Evolutionary conservation across 305 asterid species (phyloP).

Genomic region (Andrographis paniculata): DNA sequence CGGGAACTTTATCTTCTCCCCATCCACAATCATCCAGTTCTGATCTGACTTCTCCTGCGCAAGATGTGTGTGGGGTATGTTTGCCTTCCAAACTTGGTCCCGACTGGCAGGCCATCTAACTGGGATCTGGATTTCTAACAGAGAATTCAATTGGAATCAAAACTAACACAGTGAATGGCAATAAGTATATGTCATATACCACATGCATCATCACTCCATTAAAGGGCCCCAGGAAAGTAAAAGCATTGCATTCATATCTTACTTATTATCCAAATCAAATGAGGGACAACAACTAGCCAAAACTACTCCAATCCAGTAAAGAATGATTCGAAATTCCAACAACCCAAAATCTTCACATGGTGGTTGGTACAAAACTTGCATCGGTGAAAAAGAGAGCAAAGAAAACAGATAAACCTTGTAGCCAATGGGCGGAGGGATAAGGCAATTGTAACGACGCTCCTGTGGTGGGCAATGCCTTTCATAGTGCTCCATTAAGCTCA

Average conservation of each 20-base stretch:
- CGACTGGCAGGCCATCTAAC: conserved; percentile 89
- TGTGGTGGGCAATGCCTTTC: conserved; percentile 89
- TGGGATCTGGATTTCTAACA: conserved; percentile 87
- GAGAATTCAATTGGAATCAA: conserved; percentile 48
- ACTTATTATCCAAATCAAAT: conserved; percentile 2
- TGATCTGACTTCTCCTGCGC: conserved; percentile 87
- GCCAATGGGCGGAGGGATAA: conserved; percentile 83
- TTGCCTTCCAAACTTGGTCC: conserved; percentile 92
- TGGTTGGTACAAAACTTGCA: background rate
- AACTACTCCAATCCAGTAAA: background rate
- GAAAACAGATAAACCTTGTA: conserved; percentile 60
- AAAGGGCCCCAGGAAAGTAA: background rate
- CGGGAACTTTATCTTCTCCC: conserved; percentile 81
- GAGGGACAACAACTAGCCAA: background rate
- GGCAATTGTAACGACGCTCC: conserved; percentile 75
- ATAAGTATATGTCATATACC: conserved; percentile 14
- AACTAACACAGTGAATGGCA: conserved; percentile 26
- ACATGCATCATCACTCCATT: background rate
- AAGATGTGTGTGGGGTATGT: conserved; percentile 90
- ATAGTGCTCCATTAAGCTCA: conserved; percentile 94
- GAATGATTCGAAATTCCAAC: background rate
- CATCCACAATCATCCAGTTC: conserved; percentile 89
- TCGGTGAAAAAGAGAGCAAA: background rate
- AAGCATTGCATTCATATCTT: conserved; percentile 1
- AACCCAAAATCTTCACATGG: background rate